Conservation (phyloP, 345 rosid genomes). For the Dimocarpus longan region DNA sequence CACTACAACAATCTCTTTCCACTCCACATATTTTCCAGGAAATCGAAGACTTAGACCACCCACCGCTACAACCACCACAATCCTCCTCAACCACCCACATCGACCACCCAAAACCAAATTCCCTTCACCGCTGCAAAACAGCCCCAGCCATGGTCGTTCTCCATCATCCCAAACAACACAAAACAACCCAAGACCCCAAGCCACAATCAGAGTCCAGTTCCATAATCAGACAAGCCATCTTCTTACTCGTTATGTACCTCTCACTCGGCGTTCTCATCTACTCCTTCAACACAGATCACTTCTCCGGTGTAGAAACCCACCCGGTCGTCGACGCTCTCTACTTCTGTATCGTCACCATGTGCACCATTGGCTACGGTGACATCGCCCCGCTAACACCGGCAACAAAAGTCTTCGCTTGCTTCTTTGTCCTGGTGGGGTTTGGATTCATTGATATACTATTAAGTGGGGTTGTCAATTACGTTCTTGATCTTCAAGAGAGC, state of each 20-base stretch:
- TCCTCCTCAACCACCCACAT: background rate
- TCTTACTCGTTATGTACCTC: constrained; percentile 56
- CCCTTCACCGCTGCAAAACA: constrained; percentile 72
- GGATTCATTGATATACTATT: constrained; percentile 70
- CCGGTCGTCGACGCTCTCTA: constrained; percentile 80
- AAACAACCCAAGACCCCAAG: constrained; percentile 29
- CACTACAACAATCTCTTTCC: constrained; percentile 45
- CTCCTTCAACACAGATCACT: constrained; percentile 57
- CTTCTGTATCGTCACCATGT: constrained; percentile 81
- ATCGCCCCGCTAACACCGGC: constrained; percentile 65
- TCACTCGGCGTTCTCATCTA: constrained; percentile 60
- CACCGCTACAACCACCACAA: constrained; percentile 8
- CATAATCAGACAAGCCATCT: constrained; percentile 55
- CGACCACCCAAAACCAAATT: constrained; percentile 30
- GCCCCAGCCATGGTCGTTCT: constrained; percentile 86
- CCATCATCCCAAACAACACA: constrained; percentile 38
- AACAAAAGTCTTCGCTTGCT: constrained; percentile 65
- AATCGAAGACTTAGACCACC: constrained; percentile 29
- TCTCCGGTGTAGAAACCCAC: constrained; percentile 78
- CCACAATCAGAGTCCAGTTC: constrained; percentile 51
- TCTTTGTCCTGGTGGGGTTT: constrained; percentile 71
- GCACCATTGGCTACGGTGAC: constrained; percentile 86
- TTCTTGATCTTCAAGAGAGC: constrained; percentile 64
- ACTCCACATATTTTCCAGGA: constrained; percentile 41
- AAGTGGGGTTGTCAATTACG: constrained; percentile 66